Conservation (phyloP, 768 basidiomycete genomes). For the Macrolepiota albuminosa region DNA sequence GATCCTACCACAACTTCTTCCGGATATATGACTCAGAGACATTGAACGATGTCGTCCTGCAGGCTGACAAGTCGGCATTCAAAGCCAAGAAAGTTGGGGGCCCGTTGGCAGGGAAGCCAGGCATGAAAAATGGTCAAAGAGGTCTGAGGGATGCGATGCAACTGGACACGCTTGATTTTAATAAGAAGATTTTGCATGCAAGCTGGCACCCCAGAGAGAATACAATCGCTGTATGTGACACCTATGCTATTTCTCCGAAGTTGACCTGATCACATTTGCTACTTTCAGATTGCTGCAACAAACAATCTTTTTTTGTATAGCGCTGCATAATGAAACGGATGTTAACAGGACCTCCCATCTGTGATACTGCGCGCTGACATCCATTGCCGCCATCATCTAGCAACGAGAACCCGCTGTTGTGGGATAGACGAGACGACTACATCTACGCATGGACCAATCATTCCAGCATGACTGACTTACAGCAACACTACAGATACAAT, state of each 20-base stretch:
- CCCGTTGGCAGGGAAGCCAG: constrained; percentile 65
- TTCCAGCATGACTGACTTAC: constrained; percentile 15
- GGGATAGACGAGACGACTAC: constrained; percentile 19
- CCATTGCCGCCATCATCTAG: constrained; percentile 15
- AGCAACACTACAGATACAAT: constrained; percentile 16
- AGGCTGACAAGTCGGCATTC: constrained; percentile 99
- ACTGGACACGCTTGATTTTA: constrained; percentile 82
- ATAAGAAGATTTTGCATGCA: constrained; percentile 95
- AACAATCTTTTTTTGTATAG: constrained; percentile 93
- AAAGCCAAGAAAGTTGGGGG: constrained; percentile 99
- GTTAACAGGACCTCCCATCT: constrained; percentile 9
- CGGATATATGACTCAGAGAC: constrained; percentile 96
- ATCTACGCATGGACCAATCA: constrained; percentile 16
- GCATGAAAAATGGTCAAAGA: constrained; percentile 73
- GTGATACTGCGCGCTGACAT: constrained; percentile 9
- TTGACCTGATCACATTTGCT: not conserved
- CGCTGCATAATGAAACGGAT: constrained; percentile 44
- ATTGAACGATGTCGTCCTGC: constrained; percentile 84
- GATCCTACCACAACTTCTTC: constrained; percentile 99
- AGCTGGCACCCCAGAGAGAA: constrained; percentile 99
- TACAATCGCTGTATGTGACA: constrained; percentile 83
- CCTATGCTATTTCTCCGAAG: not conserved
- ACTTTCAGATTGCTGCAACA: constrained; percentile 85
- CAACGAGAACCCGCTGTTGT: constrained; percentile 13
- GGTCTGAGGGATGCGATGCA: constrained; percentile 84